A percentile compares a stretch with the other conserved stretches of the same genome.
Evolutionary conservation across 352 stramenopile species (phyloP).

Genomic region (Globisporangium canariense): DNA sequence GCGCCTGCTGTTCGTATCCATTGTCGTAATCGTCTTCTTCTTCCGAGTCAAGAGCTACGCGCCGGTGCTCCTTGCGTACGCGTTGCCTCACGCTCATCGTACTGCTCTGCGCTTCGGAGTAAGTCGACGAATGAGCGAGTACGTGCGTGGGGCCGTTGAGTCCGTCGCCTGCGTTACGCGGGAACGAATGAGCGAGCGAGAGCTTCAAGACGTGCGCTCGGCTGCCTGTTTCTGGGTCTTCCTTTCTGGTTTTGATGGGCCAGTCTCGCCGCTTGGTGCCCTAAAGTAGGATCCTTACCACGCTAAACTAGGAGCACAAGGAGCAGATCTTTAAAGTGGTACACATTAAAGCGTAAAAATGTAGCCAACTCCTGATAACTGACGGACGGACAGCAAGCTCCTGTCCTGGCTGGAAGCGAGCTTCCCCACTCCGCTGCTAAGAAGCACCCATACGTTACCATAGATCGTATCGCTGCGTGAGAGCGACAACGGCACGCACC

Average conservation of each 20-base stretch:
- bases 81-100: neutral
- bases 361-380: no score
- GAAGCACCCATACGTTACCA: no score
- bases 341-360: no score
- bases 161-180: neutral
- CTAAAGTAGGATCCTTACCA: neutral
- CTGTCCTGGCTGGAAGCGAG: no score
- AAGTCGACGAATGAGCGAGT: neutral
- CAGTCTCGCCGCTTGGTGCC: neutral
- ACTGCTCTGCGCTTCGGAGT: neutral
- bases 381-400: no score
- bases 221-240: neutral
- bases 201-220: conserved; percentile 1
- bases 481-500: no score
- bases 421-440: no score
- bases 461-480: no score
- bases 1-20: conserved; percentile 2
- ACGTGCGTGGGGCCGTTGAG: neutral
- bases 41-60: neutral
- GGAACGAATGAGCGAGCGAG: neutral
- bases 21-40: conserved; percentile 1
- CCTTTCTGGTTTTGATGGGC: conserved; percentile 3
- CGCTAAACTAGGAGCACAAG: no score
- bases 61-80: conserved; percentile 2
- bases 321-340: no score